A percentile compares a stretch with the other conserved stretches of the same genome.
Conservation (phyloP, 768 basidiomycete species). For the Amanita fuliginea region DNA sequence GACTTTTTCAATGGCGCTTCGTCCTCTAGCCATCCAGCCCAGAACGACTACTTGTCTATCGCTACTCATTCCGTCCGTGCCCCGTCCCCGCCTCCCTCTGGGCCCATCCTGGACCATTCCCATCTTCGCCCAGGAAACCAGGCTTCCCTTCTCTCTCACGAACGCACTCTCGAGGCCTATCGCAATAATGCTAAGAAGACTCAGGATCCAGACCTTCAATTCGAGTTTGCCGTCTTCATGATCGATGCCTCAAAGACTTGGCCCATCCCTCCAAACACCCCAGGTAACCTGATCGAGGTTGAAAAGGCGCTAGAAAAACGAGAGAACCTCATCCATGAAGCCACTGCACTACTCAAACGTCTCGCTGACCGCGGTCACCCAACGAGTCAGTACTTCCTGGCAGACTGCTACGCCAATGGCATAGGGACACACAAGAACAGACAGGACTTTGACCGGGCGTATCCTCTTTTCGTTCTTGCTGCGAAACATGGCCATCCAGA, state of each 20-base stretch:
- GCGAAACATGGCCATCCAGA: slow-evolving; percentile 97
- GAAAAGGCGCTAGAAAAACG: slow-evolving; percentile 74
- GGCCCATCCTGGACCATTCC: slow-evolving; percentile 77
- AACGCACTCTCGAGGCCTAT: slow-evolving; percentile 94
- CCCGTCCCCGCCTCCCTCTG: slow-evolving; percentile 54
- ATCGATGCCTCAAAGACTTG: slow-evolving; percentile 92
- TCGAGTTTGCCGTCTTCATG: slow-evolving; percentile 98
- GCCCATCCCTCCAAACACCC: slow-evolving; percentile 59
- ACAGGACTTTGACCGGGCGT: slow-evolving; percentile 96
- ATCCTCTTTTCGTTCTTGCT: slow-evolving; percentile 90
- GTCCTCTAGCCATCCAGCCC: slow-evolving; percentile 11
- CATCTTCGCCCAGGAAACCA: slow-evolving; percentile 90
- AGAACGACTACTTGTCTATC: slow-evolving; percentile 19
- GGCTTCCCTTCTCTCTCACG: slow-evolving; percentile 88
- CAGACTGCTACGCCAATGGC: slow-evolving; percentile 98
- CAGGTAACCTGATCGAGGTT: slow-evolving; percentile 68
- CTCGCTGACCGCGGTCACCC: slow-evolving; percentile 93
- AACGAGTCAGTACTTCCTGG: slow-evolving; percentile 93
- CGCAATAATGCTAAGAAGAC: slow-evolving; percentile 98
- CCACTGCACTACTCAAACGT: slow-evolving; percentile 75
- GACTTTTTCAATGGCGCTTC: slow-evolving; percentile 33
- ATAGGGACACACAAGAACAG: slow-evolving; percentile 82
- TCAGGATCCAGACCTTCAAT: slow-evolving; percentile 93
- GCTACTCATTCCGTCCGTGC: slow-evolving; percentile 50
- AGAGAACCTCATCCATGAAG: slow-evolving; percentile 85